These are phyloP conservation scores for Harrya chromipes DNA, from an alignment of 768 basidiomycete genomes.

Conservation along the genomic window DNA sequence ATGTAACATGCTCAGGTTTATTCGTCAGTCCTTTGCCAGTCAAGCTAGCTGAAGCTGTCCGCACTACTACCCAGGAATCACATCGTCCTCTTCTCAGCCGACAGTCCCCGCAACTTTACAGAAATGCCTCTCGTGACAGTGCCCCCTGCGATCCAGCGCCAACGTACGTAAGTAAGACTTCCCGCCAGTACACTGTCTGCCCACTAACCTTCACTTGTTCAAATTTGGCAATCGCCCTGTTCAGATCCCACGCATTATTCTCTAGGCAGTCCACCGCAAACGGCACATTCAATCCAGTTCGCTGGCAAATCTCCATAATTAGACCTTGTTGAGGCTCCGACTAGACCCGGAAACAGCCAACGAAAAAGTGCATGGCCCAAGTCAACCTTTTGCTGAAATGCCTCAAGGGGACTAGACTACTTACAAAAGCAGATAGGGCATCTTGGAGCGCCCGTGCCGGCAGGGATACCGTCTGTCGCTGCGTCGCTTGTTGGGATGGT, in stretches of 20 bases:
- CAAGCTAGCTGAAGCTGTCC: background rate
- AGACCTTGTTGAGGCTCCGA: slow-evolving; percentile 67
- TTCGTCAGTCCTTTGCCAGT: background rate
- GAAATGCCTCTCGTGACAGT: slow-evolving; percentile 53
- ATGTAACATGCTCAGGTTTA: background rate
- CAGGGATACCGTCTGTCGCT: slow-evolving; percentile 28
- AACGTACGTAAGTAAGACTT: slow-evolving; percentile 25
- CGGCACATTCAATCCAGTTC: slow-evolving; percentile 75
- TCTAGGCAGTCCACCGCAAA: slow-evolving; percentile 84
- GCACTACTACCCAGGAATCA: background rate
- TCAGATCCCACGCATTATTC: slow-evolving; percentile 82
- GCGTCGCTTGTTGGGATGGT: slow-evolving; percentile 13
- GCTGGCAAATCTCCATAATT: slow-evolving; percentile 65
- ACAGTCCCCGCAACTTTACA: slow-evolving; percentile 33
- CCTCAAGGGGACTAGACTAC: slow-evolving; percentile 26
- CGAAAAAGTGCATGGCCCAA: slow-evolving; percentile 8
- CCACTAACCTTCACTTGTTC: slow-evolving; percentile 77
- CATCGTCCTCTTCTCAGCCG: background rate
- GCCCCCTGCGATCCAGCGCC: slow-evolving; percentile 37
- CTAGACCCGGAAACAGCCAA: slow-evolving; percentile 35
- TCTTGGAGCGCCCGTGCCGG: slow-evolving; percentile 44
- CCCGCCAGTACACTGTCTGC: background rate
- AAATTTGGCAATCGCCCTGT: slow-evolving; percentile 79
- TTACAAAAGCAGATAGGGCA: slow-evolving; percentile 54
- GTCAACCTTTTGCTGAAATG: slow-evolving; percentile 4